Evolutionary conservation across 257 asterid species (phyloP).

Genomic region (Salvia hispanica): DNA sequence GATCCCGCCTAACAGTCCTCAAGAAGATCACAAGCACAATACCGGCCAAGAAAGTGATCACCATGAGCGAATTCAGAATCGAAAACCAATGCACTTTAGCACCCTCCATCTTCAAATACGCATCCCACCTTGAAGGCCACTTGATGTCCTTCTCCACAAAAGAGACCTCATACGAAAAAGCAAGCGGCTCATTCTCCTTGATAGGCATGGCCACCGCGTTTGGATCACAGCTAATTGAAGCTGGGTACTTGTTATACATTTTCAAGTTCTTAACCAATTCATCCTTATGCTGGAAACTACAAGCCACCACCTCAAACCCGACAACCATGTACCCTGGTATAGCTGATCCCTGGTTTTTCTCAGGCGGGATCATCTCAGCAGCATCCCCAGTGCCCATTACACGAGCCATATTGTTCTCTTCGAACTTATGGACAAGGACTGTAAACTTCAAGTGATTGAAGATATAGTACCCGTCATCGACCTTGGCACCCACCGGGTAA

Average conservation of each 20-base stretch:
- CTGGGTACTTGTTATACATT: constrained; percentile 58
- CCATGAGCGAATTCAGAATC: constrained; percentile 81
- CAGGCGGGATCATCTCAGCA: constrained; percentile 67
- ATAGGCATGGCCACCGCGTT: constrained; percentile 54
- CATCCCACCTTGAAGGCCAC: constrained; percentile 96
- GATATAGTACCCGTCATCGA: constrained; percentile 54
- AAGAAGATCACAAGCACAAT: constrained; percentile 79
- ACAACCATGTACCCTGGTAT: constrained; percentile 79
- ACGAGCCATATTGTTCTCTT: constrained; percentile 66
- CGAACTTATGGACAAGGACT: constrained; percentile 66
- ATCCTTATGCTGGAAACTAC: constrained; percentile 60
- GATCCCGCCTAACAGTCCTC: constrained; percentile 83
- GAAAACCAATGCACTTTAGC: constrained; percentile 93
- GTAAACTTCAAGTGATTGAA: constrained; percentile 77
- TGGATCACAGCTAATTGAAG: constrained; percentile 63
- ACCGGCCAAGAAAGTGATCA: constrained; percentile 86
- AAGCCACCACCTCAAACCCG: constrained; percentile 85
- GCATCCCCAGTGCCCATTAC: constrained; percentile 83
- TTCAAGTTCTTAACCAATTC: constrained; percentile 61
- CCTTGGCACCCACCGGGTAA: constrained; percentile 71
- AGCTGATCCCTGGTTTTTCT: constrained; percentile 47
- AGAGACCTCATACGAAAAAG: constrained; percentile 70
- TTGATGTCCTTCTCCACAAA: constrained; percentile 78
- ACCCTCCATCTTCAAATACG: constrained; percentile 86
- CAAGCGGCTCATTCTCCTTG: constrained; percentile 68